Evolutionary conservation across 352 stramenopile species (phyloP).

Genomic region (Phytopythium montanum): DNA sequence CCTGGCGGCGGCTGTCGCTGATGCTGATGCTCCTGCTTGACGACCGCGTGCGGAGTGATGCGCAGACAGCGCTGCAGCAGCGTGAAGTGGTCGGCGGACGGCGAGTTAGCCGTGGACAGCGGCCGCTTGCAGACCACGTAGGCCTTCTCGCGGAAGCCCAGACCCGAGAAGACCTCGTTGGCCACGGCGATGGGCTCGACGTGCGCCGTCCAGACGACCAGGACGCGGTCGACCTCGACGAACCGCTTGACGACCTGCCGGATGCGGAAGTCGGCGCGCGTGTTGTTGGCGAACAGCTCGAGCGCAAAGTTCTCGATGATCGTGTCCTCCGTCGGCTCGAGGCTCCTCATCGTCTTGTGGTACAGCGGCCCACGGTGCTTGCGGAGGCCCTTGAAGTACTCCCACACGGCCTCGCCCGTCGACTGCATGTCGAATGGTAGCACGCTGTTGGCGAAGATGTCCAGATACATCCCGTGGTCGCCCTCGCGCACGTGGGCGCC

Average conservation of each 20-base stretch:
- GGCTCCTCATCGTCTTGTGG: slow-evolving; percentile 5
- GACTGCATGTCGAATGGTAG: slow-evolving; percentile 28
- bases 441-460: slow-evolving; percentile 26
- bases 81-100: slow-evolving; percentile 22
- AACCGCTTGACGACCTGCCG: slow-evolving; percentile 32
- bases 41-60: slow-evolving; percentile 22
- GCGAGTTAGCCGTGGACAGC: slow-evolving; percentile 10
- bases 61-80: slow-evolving; percentile 51
- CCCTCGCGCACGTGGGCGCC: slow-evolving; percentile 24
- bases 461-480: slow-evolving; percentile 32
- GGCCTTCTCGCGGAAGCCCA: slow-evolving; percentile 28
- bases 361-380: slow-evolving; percentile 7
- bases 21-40: slow-evolving; percentile 2
- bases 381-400: slow-evolving; percentile 25
- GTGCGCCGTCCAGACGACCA: slow-evolving; percentile 31
- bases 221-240: slow-evolving; percentile 24
- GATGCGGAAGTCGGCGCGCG: slow-evolving; percentile 30
- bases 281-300: slow-evolving; percentile 30
- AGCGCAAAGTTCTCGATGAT: slow-evolving; percentile 39
- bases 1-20: background rate
- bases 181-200: slow-evolving; percentile 27
- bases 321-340: slow-evolving; percentile 17
- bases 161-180: slow-evolving; percentile 23
- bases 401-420: slow-evolving; percentile 35
- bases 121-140: slow-evolving; percentile 29